Conservation (phyloP, 768 basidiomycete genomes). For the Trametes cubensis region DNA sequence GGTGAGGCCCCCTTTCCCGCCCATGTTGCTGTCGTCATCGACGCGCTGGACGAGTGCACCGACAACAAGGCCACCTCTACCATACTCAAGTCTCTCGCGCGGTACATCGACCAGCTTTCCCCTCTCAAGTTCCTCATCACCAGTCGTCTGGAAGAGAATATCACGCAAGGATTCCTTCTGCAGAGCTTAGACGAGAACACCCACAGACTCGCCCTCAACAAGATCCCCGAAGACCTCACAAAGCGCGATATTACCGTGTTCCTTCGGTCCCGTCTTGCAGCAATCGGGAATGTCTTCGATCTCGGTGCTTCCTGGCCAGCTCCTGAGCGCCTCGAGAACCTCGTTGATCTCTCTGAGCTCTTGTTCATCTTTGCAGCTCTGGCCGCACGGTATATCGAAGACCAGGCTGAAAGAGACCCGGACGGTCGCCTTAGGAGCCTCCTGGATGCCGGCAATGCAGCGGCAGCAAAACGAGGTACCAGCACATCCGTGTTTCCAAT, state of each 20-base stretch:
- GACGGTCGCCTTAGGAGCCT: neutral
- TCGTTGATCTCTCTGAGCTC: neutral
- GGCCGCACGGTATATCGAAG: slow-evolving; percentile 22
- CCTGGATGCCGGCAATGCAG: neutral
- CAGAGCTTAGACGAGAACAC: neutral
- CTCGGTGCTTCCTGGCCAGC: slow-evolving; percentile 4
- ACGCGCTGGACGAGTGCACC: slow-evolving; percentile 26
- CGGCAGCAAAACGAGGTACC: neutral
- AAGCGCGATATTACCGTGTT: slow-evolving; percentile 2
- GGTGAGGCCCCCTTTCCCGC: neutral
- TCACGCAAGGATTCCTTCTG: slow-evolving; percentile 1
- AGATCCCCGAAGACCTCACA: neutral
- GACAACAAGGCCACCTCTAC: slow-evolving; percentile 6
- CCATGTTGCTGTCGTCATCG: slow-evolving; percentile 13
- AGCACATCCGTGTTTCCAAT: neutral
- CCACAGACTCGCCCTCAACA: neutral
- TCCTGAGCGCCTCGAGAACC: neutral
- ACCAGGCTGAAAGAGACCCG: neutral
- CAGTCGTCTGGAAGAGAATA: slow-evolving; percentile 14
- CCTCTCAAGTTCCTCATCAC: slow-evolving; percentile 23
- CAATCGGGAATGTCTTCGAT: neutral
- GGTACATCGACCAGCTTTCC: neutral
- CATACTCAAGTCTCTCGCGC: slow-evolving; percentile 9
- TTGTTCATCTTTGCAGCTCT: slow-evolving; percentile 32
- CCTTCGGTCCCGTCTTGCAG: neutral